These are phyloP conservation scores for Phytophthora macrochlamydospora DNA, from an alignment of 352 stramenopile genomes.

Conservation along the genomic window DNA sequence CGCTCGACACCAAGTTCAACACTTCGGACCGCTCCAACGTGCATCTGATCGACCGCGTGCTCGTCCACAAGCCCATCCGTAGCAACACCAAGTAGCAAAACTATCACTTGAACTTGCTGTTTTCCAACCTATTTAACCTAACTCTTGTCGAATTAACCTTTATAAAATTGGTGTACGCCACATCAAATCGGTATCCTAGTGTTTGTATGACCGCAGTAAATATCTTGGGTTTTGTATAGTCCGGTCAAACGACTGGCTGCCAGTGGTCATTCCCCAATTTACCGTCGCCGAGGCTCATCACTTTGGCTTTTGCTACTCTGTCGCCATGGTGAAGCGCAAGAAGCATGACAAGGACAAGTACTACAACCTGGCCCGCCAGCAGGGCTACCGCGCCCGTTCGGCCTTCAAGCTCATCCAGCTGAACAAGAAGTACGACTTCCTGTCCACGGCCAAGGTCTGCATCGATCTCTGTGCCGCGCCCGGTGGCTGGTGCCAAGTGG, in stretches of 20 bases:
- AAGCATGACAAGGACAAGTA: conserved; percentile 99
- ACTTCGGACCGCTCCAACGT: conserved; percentile 79
- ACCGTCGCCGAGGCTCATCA: neutral
- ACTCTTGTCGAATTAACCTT: neutral
- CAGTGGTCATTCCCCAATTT: conserved; percentile 17
- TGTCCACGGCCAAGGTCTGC: conserved; percentile 96
- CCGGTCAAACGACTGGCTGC: neutral
- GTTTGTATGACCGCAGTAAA: neutral
- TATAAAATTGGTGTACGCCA: too few relatives aligned
- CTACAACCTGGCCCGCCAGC: conserved; percentile 98
- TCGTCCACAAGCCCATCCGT: conserved; percentile 46
- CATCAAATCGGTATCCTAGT: too few relatives aligned
- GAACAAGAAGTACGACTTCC: conserved; percentile 99
- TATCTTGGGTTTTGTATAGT: neutral
- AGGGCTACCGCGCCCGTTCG: conserved; percentile 98
- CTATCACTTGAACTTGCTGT: neutral
- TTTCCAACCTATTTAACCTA: neutral
- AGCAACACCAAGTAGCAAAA: neutral
- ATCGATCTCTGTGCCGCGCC: conserved; percentile 99
- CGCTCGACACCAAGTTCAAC: conserved; percentile 77
- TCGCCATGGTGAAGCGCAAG: conserved; percentile 93
- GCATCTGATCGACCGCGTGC: conserved; percentile 77
- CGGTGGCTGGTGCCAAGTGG: conserved; percentile 97
- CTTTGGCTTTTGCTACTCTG: conserved; percentile 2
- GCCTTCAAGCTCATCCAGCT: conserved; percentile 99